These are phyloP conservation scores for Rhodomyrtus tomentosa DNA, from an alignment of 345 rosid species.

Conservation along the genomic window DNA sequence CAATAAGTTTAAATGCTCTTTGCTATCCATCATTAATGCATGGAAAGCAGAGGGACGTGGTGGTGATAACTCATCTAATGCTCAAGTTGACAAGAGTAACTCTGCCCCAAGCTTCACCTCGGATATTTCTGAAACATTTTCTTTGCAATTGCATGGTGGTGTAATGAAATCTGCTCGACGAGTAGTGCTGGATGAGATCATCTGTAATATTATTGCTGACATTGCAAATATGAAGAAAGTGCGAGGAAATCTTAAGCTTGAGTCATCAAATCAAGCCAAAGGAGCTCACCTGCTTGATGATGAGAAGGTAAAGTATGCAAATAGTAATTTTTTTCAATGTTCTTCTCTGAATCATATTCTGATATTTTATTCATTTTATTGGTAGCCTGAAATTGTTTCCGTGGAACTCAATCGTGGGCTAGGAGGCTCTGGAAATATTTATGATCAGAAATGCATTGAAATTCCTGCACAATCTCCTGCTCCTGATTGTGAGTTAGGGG, in stretches of 20 bases:
- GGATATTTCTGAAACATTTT: slow-evolving; percentile 58
- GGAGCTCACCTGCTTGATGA: slow-evolving; percentile 6
- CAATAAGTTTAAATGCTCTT: slow-evolving; percentile 37
- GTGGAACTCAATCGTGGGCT: not conserved
- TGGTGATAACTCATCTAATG: slow-evolving; percentile 8
- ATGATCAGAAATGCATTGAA: not conserved
- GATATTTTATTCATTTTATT: slow-evolving; percentile 7
- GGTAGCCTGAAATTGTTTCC: slow-evolving; percentile 34
- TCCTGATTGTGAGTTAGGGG: not conserved
- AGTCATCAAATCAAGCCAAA: slow-evolving; percentile 19
- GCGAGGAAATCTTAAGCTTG: slow-evolving; percentile 28
- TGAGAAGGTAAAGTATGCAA: slow-evolving; percentile 15
- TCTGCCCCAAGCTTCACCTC: slow-evolving; percentile 26
- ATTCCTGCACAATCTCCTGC: not conserved
- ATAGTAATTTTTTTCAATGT: not conserved
- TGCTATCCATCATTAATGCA: slow-evolving; percentile 40
- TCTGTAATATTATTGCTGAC: slow-evolving; percentile 49
- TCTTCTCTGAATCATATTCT: not conserved
- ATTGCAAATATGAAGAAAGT: slow-evolving; percentile 34
- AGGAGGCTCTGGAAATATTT: not conserved
- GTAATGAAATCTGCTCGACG: slow-evolving; percentile 74
- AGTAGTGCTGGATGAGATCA: slow-evolving; percentile 76
- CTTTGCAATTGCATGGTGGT: slow-evolving; percentile 68
- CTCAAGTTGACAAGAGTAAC: slow-evolving; percentile 14
- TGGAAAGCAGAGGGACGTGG: slow-evolving; percentile 30